Percentiles rank a stretch among this genome's conserved stretches.
These are phyloP conservation scores for Saccharomycopsis hybrid DNA, from an alignment of 1,139 yeast species.

Conservation along the genomic window DNA sequence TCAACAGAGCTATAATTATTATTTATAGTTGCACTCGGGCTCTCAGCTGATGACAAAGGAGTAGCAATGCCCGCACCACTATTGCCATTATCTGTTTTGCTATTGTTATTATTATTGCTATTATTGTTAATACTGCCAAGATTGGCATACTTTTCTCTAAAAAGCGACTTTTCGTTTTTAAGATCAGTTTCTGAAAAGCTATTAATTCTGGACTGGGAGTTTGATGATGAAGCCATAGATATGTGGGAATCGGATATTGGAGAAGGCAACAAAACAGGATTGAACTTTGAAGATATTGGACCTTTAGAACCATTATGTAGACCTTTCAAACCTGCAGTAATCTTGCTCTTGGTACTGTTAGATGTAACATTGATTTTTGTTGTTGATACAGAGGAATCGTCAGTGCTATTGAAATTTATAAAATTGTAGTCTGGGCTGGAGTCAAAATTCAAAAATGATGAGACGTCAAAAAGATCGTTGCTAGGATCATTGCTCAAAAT, in stretches of 20 bases:
- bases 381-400: constrained; percentile 2
- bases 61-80: constrained; percentile 9
- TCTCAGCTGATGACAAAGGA: constrained; percentile 12
- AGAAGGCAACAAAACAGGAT: constrained; percentile 2
- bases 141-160: background rate
- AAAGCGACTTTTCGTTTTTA: background rate
- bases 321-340: background rate
- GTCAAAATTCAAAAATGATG: constrained; percentile 12
- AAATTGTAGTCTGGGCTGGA: constrained; percentile 4
- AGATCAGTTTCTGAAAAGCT: background rate
- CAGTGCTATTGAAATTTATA: background rate
- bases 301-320: background rate
- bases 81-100: background rate
- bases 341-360: background rate
- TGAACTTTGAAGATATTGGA: background rate
- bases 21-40: constrained; percentile 8
- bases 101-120: background rate
- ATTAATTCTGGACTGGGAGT: background rate
- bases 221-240: background rate
- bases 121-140: background rate
- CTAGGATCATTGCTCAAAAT: background rate
- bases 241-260: constrained; percentile 4
- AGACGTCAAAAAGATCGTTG: constrained; percentile 1
- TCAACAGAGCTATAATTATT: background rate
- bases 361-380: constrained; percentile 8